Evolutionary conservation across 2,329 filamentous ascomycete species (phyloP).

Genomic region (Rhinocladiella mackenziei): DNA sequence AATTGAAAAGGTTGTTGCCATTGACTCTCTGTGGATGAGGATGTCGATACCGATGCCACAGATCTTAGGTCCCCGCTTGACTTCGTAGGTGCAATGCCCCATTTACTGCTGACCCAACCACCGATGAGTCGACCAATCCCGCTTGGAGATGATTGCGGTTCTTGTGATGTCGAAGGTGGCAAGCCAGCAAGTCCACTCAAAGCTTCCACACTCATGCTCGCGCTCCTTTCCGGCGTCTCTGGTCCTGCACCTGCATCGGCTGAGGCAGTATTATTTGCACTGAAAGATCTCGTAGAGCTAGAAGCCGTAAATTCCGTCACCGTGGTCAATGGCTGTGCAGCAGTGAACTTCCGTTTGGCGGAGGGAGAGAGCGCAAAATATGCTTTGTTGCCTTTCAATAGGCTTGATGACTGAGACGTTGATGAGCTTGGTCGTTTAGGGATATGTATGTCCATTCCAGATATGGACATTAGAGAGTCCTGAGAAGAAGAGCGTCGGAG

Average conservation of each 20-base stretch:
- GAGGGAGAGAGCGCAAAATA: constrained; percentile 32
- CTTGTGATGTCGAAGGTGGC: constrained; percentile 20
- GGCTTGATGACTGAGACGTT: constrained; percentile 39
- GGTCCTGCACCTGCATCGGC: neutral
- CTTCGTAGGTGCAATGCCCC: constrained; percentile 53
- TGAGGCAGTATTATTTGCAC: constrained; percentile 1
- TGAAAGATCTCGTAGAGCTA: constrained; percentile 39
- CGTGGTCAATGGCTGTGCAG: constrained; percentile 52
- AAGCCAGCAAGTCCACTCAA: constrained; percentile 26
- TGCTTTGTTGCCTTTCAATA: constrained; percentile 24
- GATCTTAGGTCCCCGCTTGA: constrained; percentile 24
- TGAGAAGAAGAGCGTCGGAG: constrained; percentile 70
- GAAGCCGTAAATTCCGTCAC: constrained; percentile 52
- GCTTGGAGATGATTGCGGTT: constrained; percentile 29
- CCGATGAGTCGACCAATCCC: constrained; percentile 55
- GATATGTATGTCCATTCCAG: constrained; percentile 86
- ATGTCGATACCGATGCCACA: constrained; percentile 11
- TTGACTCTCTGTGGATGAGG: constrained; percentile 4
- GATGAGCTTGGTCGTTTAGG: constrained; percentile 72
- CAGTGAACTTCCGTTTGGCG: constrained; percentile 15
- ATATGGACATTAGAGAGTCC: constrained; percentile 82
- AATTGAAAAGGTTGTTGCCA: constrained; percentile 7
- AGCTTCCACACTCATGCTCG: constrained; percentile 22
- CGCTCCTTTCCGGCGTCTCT: constrained; percentile 6
- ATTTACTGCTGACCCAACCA: constrained; percentile 62